These are phyloP conservation scores for Aspergillus awamori DNA, from an alignment of 2,329 filamentous ascomycete genomes.

Conservation along the genomic window DNA sequence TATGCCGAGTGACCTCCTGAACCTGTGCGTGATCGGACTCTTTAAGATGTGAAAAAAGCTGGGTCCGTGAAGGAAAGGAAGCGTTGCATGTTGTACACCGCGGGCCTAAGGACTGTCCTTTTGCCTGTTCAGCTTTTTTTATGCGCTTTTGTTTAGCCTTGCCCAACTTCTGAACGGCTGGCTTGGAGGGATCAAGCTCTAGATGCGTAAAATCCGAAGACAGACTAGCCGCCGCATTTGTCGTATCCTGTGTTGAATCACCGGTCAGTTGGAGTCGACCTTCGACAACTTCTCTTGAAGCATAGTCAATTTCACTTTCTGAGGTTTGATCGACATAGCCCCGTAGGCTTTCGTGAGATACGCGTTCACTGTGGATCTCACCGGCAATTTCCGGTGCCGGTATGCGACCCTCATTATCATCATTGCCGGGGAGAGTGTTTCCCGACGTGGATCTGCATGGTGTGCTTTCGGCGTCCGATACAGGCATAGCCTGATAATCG, in stretches of 20 bases:
- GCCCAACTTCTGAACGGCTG: constrained; percentile 41
- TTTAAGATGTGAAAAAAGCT: constrained; percentile 73
- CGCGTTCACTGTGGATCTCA: background rate
- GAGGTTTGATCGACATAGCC: background rate
- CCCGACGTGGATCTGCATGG: background rate
- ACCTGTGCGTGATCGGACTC: constrained; percentile 66
- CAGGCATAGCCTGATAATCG: background rate
- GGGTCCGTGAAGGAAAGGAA: constrained; percentile 72
- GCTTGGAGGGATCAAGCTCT: constrained; percentile 22
- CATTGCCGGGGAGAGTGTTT: background rate
- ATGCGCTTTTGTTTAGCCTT: constrained; percentile 59
- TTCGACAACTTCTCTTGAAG: constrained; percentile 45
- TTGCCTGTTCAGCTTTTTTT: constrained; percentile 46
- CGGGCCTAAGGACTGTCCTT: constrained; percentile 47
- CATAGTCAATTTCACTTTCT: constrained; percentile 42
- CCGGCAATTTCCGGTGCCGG: background rate
- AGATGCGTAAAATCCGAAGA: constrained; percentile 23
- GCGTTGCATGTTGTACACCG: constrained; percentile 79
- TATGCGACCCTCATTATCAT: background rate
- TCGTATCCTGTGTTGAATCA: constrained; percentile 12
- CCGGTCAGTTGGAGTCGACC: constrained; percentile 36
- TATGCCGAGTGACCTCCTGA: background rate
- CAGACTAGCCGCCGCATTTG: constrained; percentile 18
- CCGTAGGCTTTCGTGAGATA: background rate
- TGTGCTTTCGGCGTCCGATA: background rate